Base-by-base conservation (phyloP, 2,329 filamentous ascomycete genomes). In the Hypoxylon sp. region DNA sequence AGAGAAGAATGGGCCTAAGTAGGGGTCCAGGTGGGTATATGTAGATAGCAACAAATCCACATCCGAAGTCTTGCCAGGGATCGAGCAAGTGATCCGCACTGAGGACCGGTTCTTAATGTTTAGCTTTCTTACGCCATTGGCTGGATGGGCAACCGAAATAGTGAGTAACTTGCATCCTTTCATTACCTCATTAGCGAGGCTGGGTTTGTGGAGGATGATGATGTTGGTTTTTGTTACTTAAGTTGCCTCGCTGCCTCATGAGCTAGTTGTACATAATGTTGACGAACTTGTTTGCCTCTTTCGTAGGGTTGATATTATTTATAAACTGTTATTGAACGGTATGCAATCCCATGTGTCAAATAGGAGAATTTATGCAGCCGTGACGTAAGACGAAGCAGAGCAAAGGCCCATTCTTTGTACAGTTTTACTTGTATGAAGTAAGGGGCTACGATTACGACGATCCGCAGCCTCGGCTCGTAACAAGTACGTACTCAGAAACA, bases 11-110 rank as follows among this genome's bases (percentile, higher is more conserved):
- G 21, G 13, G 27, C 6, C 27, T 13, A 19, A 16, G 46, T 60
- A 57, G 51, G 59, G 51, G 42, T 51, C 46, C 46, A 56, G 11
- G 47, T 51, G 46, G 57, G 57, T 62, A 62, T 63, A 59, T 57
- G 61, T 62, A 62, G 61, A n/a, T 55, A 62, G 32, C 59, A 25
- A 9, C 9, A 25, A 62, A 47, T 49, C 50, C 46, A 50, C 38
- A 38, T 35, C 50, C 45, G 34, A 54, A 45, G 34, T 48, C 38
- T 56, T 27, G 41, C 42, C 52, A 51, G 31, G 26, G 26, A 45
- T 37, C 46, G 35, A 43, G 51, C 35, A 49, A 49, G 44, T 55
- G 51, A 49, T 48, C 51, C 43, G 42, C 46, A n/a, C 37, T 30
- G 27, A 42, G 16, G 41, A 45, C 38, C 15, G 25, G 41, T 51